These are phyloP conservation scores for Xylaria sp. DNA, from an alignment of 2,329 filamentous ascomycete genomes.

Conservation along the genomic window DNA sequence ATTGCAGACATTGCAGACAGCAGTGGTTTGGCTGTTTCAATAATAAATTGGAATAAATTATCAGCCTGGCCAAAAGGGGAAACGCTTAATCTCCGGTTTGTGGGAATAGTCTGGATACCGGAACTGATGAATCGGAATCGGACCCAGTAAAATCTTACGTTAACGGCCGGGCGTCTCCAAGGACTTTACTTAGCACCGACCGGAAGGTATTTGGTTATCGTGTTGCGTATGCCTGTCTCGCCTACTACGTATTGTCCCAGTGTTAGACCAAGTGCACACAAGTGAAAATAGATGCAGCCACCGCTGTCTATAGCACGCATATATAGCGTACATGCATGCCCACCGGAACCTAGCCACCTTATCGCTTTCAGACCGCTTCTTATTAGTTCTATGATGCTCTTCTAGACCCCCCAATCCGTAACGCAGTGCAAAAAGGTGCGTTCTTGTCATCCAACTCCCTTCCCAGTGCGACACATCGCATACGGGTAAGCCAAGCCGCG, in stretches of 20 bases:
- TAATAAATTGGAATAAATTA: slow-evolving; percentile 20
- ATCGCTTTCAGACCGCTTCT: slow-evolving; percentile 17
- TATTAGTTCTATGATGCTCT: slow-evolving; percentile 3
- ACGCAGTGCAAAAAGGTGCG: neutral
- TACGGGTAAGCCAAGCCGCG: neutral
- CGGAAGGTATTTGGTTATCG: neutral
- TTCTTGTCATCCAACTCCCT: slow-evolving; percentile 5
- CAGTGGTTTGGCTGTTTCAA: slow-evolving; percentile 12
- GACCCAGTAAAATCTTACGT: slow-evolving; percentile 9
- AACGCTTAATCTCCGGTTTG: slow-evolving; percentile 36
- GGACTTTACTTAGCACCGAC: slow-evolving; percentile 34
- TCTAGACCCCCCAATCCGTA: neutral
- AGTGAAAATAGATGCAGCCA: slow-evolving; percentile 4
- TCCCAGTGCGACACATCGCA: neutral
- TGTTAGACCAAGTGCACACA: neutral
- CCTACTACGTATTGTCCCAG: neutral
- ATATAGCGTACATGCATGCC: neutral
- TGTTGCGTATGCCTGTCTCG: too few species aligned
- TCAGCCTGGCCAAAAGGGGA: slow-evolving; percentile 33
- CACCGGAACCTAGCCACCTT: neutral
- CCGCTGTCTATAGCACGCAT: slow-evolving; percentile 10
- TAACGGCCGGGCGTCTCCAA: slow-evolving; percentile 29
- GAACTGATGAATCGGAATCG: slow-evolving; percentile 18
- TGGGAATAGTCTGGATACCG: slow-evolving; percentile 27
- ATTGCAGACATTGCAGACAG: slow-evolving; percentile 6